Evolutionary conservation across 2,329 filamentous ascomycete genomes (phyloP).

Genomic region (Cercospora janseana): DNA sequence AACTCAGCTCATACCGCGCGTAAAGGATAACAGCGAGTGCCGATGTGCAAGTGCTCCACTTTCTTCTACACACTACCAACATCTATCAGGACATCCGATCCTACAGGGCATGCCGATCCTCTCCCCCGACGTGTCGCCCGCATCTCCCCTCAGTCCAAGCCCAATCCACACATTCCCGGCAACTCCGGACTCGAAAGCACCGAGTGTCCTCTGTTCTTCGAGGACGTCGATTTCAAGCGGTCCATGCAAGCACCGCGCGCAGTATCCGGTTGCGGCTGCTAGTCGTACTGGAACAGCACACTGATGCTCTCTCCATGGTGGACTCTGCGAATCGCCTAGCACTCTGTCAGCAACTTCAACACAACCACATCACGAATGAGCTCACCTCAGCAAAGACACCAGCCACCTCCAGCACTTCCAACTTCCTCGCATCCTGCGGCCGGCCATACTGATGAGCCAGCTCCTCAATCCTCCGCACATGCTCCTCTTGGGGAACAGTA

Average conservation of each 20-base stretch:
- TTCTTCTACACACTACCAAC: too few species aligned
- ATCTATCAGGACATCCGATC: too few species aligned
- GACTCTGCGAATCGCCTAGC: conserved; percentile 79
- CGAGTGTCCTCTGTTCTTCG: neutral
- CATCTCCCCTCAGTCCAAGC: neutral
- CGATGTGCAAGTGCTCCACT: too few species aligned
- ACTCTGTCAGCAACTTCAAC: conserved; percentile 14
- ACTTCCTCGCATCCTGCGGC: conserved; percentile 64
- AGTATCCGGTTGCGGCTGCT: conserved; percentile 23
- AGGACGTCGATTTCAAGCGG: conserved; percentile 5
- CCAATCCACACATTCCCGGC: conserved; percentile 3
- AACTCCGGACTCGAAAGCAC: conserved; percentile 3
- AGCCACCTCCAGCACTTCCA: conserved; percentile 88
- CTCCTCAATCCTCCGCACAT: conserved; percentile 52
- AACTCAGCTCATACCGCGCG: too few species aligned
- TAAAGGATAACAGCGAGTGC: too few species aligned
- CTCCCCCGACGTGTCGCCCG: too few species aligned
- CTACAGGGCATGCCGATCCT: too few species aligned
- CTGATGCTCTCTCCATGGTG: conserved; percentile 98
- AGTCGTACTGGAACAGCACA: conserved; percentile 85
- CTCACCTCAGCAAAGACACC: conserved; percentile 80
- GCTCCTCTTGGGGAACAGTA: conserved; percentile 83
- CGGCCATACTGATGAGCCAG: conserved; percentile 37
- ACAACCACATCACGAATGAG: conserved; percentile 26
- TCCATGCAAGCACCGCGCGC: conserved; percentile 9